Evolutionary conservation across 2,329 filamentous ascomycete species (phyloP).

Genomic region (Fusarium sp.): DNA sequence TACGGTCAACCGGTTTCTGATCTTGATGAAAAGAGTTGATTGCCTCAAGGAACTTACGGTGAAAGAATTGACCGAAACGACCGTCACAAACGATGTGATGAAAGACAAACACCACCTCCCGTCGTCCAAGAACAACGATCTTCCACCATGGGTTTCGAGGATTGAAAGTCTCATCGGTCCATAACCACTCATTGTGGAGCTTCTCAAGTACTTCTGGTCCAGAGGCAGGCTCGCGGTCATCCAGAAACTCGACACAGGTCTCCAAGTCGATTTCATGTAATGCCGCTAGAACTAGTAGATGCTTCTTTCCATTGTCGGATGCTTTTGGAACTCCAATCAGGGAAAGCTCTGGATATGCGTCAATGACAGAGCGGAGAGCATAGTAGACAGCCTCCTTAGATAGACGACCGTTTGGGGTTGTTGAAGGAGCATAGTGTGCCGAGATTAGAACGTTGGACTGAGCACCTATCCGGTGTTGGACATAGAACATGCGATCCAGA

Average conservation of each 20-base stretch:
- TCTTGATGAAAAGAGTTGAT: constrained; percentile 11
- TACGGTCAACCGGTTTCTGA: neutral
- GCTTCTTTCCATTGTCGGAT: neutral
- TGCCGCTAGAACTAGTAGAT: constrained; percentile 10
- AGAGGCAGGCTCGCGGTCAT: neutral
- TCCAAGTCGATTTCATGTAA: constrained; percentile 32
- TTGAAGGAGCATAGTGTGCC: constrained; percentile 20
- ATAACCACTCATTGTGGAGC: constrained; percentile 31
- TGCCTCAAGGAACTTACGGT: constrained; percentile 21
- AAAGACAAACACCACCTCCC: constrained; percentile 28
- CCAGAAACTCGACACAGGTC: constrained; percentile 18
- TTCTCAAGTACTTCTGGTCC: constrained; percentile 12
- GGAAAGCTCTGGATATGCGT: constrained; percentile 18
- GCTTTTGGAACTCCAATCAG: neutral
- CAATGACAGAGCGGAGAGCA: constrained; percentile 9
- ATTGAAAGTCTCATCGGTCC: constrained; percentile 18
- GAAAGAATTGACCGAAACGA: constrained; percentile 20
- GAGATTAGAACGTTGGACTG: constrained; percentile 36
- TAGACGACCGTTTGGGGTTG: neutral
- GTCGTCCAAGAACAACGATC: constrained; percentile 21
- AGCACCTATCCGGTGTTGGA: constrained; percentile 30
- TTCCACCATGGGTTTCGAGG: constrained; percentile 29
- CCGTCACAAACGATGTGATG: constrained; percentile 35
- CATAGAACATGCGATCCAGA: constrained; percentile 35
- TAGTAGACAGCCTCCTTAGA: constrained; percentile 9